Percentiles rank a stretch among this genome's conserved stretches.
Conservation (phyloP, 1,139 yeast species). For the Nakaseomyces sp. region DNA sequence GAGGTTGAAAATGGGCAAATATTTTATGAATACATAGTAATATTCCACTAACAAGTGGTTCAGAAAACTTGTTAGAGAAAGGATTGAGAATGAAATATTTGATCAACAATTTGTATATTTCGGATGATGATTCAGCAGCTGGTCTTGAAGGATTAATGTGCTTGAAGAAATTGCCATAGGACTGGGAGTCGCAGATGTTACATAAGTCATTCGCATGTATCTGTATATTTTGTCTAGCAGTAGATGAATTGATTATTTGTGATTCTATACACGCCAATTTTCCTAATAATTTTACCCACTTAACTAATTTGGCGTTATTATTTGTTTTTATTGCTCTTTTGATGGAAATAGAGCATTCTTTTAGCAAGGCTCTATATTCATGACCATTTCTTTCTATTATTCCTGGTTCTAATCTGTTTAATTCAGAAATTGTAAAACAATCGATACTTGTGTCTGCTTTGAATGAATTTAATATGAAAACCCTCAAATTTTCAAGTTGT, state of each 20-base stretch:
- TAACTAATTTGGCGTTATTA: slow-evolving; percentile 12
- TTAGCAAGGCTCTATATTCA: slow-evolving; percentile 9
- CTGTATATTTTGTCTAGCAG: not conserved
- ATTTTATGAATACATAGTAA: slow-evolving; percentile 41
- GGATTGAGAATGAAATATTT: slow-evolving; percentile 18
- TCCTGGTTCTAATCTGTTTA: slow-evolving; percentile 13
- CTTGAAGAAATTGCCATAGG: slow-evolving; percentile 15
- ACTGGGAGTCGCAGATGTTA: slow-evolving; percentile 34
- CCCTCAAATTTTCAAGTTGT: slow-evolving; percentile 22
- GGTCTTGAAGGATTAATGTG: slow-evolving; percentile 30
- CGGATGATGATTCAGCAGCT: slow-evolving; percentile 14
- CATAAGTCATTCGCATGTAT: slow-evolving; percentile 30
- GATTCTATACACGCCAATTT: slow-evolving; percentile 22
- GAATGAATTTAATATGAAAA: slow-evolving; percentile 12
- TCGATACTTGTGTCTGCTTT: not conserved
- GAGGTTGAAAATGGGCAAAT: slow-evolving; percentile 43
- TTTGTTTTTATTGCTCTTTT: slow-evolving; percentile 15
- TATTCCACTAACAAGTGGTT: slow-evolving; percentile 35
- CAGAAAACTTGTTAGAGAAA: slow-evolving; percentile 19
- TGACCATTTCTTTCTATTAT: slow-evolving; percentile 8
- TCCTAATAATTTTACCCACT: slow-evolving; percentile 18
- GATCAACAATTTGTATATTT: slow-evolving; percentile 24
- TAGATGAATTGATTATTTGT: not conserved
- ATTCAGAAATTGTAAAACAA: slow-evolving; percentile 7
- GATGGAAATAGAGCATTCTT: slow-evolving; percentile 15